These are phyloP conservation scores for Mortierella polycephala DNA, from an alignment of 371 early-diverging fungal species.

Conservation along the genomic window DNA sequence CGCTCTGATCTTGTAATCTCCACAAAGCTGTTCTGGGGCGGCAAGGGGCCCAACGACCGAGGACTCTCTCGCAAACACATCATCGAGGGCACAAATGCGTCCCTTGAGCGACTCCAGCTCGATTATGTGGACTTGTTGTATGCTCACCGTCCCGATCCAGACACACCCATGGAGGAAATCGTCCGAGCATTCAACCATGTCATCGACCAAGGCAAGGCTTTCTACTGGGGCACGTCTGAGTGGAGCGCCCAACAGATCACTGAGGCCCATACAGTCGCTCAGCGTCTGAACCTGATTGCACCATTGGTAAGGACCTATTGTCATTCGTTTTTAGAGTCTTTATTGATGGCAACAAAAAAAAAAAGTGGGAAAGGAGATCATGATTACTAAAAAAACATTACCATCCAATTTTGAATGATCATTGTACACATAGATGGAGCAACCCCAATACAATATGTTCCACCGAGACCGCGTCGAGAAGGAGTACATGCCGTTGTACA, in stretches of 20 bases:
- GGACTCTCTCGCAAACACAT: constrained; percentile 90
- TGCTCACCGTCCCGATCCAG: constrained; percentile 83
- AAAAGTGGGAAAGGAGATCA: not conserved
- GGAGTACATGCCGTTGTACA: constrained; percentile 80
- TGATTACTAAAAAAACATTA: too few relatives aligned
- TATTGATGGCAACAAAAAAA: not conserved
- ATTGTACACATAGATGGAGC: constrained; percentile 62
- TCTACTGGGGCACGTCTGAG: constrained; percentile 91
- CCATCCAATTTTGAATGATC: not conserved
- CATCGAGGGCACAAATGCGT: constrained; percentile 83
- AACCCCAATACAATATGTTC: constrained; percentile 90
- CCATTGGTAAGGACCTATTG: constrained; percentile 62
- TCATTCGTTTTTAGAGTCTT: not conserved
- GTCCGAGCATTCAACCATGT: constrained; percentile 89
- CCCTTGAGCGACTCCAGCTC: constrained; percentile 77
- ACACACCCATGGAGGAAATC: constrained; percentile 84
- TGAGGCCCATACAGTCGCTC: constrained; percentile 81
- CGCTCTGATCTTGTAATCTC: constrained; percentile 82
- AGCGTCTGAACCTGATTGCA: constrained; percentile 72
- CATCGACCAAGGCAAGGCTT: constrained; percentile 84
- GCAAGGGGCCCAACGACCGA: constrained; percentile 82
- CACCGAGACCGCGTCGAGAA: constrained; percentile 83
- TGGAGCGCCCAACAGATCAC: constrained; percentile 85
- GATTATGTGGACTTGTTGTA: constrained; percentile 87
- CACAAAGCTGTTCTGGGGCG: constrained; percentile 90